These are phyloP conservation scores for Penicillium aurantiogriseum DNA, from an alignment of 2,329 filamentous ascomycete genomes.

Conservation along the genomic window DNA sequence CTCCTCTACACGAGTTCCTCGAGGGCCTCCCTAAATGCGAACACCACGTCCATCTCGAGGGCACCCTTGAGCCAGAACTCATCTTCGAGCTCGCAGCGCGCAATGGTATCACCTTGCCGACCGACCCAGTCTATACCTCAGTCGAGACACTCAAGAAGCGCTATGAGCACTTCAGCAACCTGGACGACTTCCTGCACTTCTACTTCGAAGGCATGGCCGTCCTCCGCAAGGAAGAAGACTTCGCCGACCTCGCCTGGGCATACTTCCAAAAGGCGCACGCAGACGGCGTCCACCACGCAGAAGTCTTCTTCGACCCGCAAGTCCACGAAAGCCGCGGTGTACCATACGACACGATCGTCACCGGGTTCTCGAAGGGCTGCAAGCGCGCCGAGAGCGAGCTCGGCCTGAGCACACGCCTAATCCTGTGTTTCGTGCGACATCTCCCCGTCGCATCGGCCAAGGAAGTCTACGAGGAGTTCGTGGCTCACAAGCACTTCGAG, in stretches of 20 bases:
- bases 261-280: conserved; percentile 66
- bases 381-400: conserved; percentile 60
- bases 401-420: conserved; percentile 64
- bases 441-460: conserved; percentile 60
- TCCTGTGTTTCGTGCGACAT: conserved; percentile 71
- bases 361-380: conserved; percentile 62
- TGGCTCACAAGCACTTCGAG: conserved; percentile 42
- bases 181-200: conserved; percentile 75
- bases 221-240: conserved; percentile 64
- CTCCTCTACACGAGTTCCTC: conserved; percentile 59
- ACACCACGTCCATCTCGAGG: conserved; percentile 78
- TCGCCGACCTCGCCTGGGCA: conserved; percentile 67
- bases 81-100: conserved; percentile 67
- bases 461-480: conserved; percentile 40
- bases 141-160: conserved; percentile 58
- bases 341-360: conserved; percentile 61
- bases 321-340: conserved; percentile 67
- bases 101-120: conserved; percentile 64
- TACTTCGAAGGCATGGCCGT: conserved; percentile 76
- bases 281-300: conserved; percentile 68
- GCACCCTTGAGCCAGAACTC: conserved; percentile 66
- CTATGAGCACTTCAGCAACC: conserved; percentile 66
- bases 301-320: conserved; percentile 80
- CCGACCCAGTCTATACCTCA: conserved; percentile 64
- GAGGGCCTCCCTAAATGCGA: conserved; percentile 72